Evolutionary conservation across 371 early-diverging fungal species (phyloP).

Genomic region (Mucor piriformis): DNA sequence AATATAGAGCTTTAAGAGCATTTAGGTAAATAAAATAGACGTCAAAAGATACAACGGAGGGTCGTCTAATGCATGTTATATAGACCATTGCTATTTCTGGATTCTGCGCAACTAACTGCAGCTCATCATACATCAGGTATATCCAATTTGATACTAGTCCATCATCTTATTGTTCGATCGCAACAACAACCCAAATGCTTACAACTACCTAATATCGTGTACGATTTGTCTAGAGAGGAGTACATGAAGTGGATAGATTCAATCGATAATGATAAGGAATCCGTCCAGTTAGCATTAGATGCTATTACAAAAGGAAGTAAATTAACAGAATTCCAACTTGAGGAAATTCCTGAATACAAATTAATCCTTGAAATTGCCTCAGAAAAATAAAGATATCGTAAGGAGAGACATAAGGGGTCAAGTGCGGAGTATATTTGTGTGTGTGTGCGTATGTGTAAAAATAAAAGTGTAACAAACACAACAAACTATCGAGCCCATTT

Average conservation of each 20-base stretch:
- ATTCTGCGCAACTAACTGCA: constrained; percentile 56
- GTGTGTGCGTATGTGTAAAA: no score
- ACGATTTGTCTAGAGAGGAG: constrained; percentile 57
- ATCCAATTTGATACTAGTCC: constrained; percentile 49
- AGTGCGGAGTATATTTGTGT: not conserved
- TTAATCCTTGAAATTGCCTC: constrained; percentile 31
- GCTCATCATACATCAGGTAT: constrained; percentile 55
- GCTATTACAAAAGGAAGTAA: constrained; percentile 39
- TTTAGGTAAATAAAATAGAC: constrained; percentile 55
- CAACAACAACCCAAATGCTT: constrained; percentile 43
- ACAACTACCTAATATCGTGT: constrained; percentile 56
- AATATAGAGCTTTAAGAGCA: constrained; percentile 60
- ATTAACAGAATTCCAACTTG: constrained; percentile 21
- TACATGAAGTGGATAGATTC: constrained; percentile 68
- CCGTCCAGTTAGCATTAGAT: constrained; percentile 35
- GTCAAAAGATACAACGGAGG: not conserved
- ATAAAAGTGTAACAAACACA: no score
- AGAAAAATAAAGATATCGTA: constrained; percentile 7
- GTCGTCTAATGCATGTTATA: not conserved
- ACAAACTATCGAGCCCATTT: no score
- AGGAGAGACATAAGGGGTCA: not conserved
- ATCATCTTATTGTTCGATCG: constrained; percentile 65
- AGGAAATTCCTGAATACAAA: constrained; percentile 38
- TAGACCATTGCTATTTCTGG: constrained; percentile 60
- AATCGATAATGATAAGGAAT: constrained; percentile 49